Evolutionary conservation across 352 stramenopile species (phyloP), one percentile per base, ranked within the genome.

Genomic region (Phytopythium chamaehyphon): DNA sequence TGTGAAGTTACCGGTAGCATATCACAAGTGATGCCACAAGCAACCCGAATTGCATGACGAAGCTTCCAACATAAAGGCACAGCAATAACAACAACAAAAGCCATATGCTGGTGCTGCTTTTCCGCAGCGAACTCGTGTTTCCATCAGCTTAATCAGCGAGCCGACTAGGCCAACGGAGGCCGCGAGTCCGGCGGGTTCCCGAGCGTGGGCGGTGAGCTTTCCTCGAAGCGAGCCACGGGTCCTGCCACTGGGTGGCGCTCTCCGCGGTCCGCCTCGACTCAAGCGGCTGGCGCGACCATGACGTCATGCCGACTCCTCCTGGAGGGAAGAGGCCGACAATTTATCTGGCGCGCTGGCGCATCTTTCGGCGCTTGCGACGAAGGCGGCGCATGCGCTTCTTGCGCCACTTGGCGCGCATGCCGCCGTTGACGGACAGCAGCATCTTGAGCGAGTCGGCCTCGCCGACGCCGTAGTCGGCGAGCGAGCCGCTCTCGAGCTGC

Each of bases 301-400:
- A 50, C 44, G 44, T 40, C 26, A 19, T 43, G 46, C 19, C 33
- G 46, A 8, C 33, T 40, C 37, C 37, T 52, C 46, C 28, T 24
- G 12, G 14, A 40, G n/a, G 28, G 28, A 36, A 24, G 37, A 22
- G 33, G 2, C n/a, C 19, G 14, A 22, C 46, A 43, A 75, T 82
- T 97, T 98, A 99, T 94, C 95, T 97, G 66, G 96, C 96, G 80
- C 96, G 95, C 88, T 98, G 93, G 76, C 96, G 92, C 96, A 99
- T 99, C 95, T 99, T 99, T 75, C 96, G 75, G 73, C 96, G 91
- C 90, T 99, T 99, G 73, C 96, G 90, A 69, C 96, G 91, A 62
- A 99, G 87, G 69, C 96, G 95, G 60, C 96, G 90, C 94, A 98
- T 98, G 61, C 95, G 93, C 95, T 99, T 99, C 90, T 99, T 99